Evolutionary conservation across 164 flowering plant species (phyloP).

Genomic region (Buxus sempervirens): DNA sequence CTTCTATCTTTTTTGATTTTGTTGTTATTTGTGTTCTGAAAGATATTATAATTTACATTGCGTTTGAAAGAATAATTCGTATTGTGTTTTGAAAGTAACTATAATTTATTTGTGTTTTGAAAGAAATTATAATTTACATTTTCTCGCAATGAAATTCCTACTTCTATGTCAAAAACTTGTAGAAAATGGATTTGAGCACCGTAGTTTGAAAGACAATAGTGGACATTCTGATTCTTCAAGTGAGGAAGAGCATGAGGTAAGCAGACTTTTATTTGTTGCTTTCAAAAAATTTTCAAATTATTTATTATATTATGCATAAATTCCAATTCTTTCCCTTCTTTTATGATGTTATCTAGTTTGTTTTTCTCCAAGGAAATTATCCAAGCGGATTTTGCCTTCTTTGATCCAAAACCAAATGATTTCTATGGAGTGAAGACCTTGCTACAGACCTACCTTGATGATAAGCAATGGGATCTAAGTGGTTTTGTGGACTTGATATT

Average conservation of each 20-base stretch:
- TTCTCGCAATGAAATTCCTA: background rate
- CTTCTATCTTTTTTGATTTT: background rate
- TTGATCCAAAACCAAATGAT: conserved; percentile 81
- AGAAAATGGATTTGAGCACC: conserved; percentile 24
- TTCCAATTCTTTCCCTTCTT: background rate
- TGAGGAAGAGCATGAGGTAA: conserved; percentile 57
- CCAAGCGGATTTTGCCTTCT: conserved; percentile 90
- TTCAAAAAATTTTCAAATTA: background rate
- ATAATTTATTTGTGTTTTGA: background rate
- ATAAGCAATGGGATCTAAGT: conserved; percentile 75
- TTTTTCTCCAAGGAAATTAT: conserved; percentile 45
- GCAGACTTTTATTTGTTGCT: conserved; percentile 6
- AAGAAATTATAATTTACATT: background rate
- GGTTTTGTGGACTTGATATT: conserved; percentile 82
- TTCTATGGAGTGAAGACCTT: conserved; percentile 87
- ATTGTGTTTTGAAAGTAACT: background rate
- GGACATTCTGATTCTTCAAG: conserved; percentile 40
- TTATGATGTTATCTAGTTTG: background rate
- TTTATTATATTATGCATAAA: background rate
- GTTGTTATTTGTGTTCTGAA: background rate
- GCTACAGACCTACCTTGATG: conserved; percentile 72
- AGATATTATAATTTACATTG: background rate
- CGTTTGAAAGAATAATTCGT: too few relatives aligned
- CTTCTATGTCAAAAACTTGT: conserved; percentile 1
- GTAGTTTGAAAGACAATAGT: conserved; percentile 18